Base-by-base conservation (phyloP, 2,329 filamentous ascomycete species). In the Didymella pomorum region DNA sequence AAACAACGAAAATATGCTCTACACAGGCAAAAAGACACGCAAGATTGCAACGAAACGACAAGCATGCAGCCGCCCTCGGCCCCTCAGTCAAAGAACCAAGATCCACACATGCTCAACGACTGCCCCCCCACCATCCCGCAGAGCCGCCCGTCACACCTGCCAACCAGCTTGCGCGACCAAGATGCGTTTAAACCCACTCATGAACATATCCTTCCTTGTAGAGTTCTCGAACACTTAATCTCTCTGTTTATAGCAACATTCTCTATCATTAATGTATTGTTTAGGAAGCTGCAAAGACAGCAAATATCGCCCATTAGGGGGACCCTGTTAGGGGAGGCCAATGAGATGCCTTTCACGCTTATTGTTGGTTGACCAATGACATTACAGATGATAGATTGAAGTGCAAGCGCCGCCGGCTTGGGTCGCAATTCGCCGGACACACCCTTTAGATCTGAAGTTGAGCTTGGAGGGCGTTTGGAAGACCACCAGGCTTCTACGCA, bases 111-210 rank as follows among this genome's bases (percentile, higher is more conserved):
- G 23, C 44, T 33, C 21, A 41, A 43, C 37, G 49, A 35, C 41
- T 28, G 44, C 26, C 8, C 33, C 33, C 49, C 55, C 63, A 48
- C 59, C 56, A 39, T 60, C 62, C 67, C 69, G 69, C 69, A 71
- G 68, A 71, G 69, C 69, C 69, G 68, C 69, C 66, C 67, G 67
- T 67, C 58, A 58, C 52, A 64, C 66, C 50, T 31, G 21, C 55
- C 49, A 58, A 58, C 49, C 49, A 52, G 43, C 37, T 21, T 29
- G 56, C 50, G 33, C 45, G 23, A 51, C 50, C 45, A 45, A 54
- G 18, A 46, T 29, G 3, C 4, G 39, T 42, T 35, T 23, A 16
- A 16, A n/a, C 5, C 31, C 31, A 35, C 16, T 14, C 14, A 35
- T 18, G 31, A 35, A 35, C 16, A 6, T n/a, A 35, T 16, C 16